Conservation (phyloP, 2,329 filamentous ascomycete genomes). For the Cytospora leucostoma region DNA sequence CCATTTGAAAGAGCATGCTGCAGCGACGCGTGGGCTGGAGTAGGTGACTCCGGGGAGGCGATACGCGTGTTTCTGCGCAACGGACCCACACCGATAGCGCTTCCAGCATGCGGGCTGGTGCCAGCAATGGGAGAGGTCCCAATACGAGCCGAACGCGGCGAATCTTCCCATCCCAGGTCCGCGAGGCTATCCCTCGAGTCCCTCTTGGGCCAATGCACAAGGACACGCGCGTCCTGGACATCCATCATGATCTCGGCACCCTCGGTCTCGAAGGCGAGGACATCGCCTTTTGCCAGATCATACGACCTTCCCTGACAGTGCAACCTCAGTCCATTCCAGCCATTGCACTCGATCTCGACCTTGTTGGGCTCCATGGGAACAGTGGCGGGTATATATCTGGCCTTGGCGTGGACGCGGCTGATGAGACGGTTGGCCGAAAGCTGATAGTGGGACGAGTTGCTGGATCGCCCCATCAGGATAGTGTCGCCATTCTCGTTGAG, state of each 20-base stretch:
- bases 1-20: constrained; percentile 39
- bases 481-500: constrained; percentile 80
- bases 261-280: constrained; percentile 86
- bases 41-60: constrained; percentile 73
- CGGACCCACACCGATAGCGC: constrained; percentile 43
- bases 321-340: constrained; percentile 94
- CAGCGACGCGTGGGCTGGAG: constrained; percentile 43
- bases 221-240: constrained; percentile 87
- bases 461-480: constrained; percentile 87
- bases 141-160: constrained; percentile 46
- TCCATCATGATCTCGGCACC: constrained; percentile 91
- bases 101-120: constrained; percentile 36
- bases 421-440: constrained; percentile 89
- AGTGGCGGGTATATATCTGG: constrained; percentile 73
- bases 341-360: constrained; percentile 86
- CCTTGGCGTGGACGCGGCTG: constrained; percentile 90
- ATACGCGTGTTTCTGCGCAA: constrained; percentile 60
- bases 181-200: constrained; percentile 55
- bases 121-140: constrained; percentile 31
- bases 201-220: constrained; percentile 81
- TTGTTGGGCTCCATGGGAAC: constrained; percentile 68
- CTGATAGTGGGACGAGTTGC: constrained; percentile 93
- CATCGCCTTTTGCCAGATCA: constrained; percentile 84
- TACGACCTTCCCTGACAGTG: constrained; percentile 88
- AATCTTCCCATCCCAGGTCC: constrained; percentile 73